Evolutionary conservation across 352 stramenopile genomes (phyloP).

Genomic region (Phytophthora ohioensis): DNA sequence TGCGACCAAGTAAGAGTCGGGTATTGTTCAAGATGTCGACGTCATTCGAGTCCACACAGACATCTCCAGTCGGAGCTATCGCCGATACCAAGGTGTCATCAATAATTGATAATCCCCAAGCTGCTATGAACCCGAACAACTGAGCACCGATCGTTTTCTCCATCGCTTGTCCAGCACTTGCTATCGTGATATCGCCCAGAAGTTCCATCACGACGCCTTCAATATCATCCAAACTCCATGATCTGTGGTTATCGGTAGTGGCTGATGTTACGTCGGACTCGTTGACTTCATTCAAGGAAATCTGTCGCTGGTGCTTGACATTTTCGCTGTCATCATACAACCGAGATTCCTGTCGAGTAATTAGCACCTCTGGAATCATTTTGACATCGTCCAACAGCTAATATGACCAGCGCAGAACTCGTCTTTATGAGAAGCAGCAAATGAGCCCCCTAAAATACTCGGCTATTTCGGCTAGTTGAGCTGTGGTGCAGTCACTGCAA

Average conservation of each 20-base stretch:
- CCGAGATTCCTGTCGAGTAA: background rate
- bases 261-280: background rate
- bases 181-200: conserved; percentile 34
- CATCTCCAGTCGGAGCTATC: conserved; percentile 33
- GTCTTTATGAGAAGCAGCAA: background rate
- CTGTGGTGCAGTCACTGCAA: conserved; percentile 14
- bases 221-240: conserved; percentile 34
- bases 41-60: conserved; percentile 20
- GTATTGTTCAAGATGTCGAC: background rate
- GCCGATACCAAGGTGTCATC: conserved; percentile 32
- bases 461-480: conserved; percentile 39
- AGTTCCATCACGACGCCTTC: conserved; percentile 39
- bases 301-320: background rate
- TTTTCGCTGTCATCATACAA: conserved; percentile 15
- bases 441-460: conserved; percentile 20
- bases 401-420: background rate
- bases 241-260: background rate
- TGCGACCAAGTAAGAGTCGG: conserved; percentile 21
- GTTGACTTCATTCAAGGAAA: background rate
- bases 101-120: conserved; percentile 27
- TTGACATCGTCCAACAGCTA: conserved; percentile 18
- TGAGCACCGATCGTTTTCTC: conserved; percentile 34
- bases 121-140: conserved; percentile 42
- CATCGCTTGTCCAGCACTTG: conserved; percentile 30
- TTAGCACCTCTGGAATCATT: conserved; percentile 31